Evolutionary conservation across 495 filamentous ascomycete genomes (phyloP), one percentile per base, ranked within the genome.

Genomic region (Penicillium pancosmium): DNA sequence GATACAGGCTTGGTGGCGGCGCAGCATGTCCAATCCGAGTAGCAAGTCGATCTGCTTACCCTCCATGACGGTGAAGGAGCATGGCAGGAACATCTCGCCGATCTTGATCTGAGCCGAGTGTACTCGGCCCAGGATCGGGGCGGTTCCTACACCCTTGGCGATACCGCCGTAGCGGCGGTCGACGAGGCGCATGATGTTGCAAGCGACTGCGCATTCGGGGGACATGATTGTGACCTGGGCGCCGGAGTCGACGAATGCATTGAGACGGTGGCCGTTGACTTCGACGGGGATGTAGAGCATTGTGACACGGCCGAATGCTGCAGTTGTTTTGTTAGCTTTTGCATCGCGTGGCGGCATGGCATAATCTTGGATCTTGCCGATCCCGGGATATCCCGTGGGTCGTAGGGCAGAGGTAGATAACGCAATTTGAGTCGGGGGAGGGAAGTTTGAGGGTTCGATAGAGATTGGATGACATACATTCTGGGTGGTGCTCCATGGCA

Each of bases 221-320:
- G 93, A 97, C 94, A 99, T 98, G 77, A 99, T 97, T 16, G 94
- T 99, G 15, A 94, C 90, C 77, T 99, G 95, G 18, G 94, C 94
- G 49, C 94, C 94, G 19, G 94, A 97, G 73, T 99, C 94, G 62
- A 99, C 95, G 52, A 99, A 91, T 9, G 95, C 94, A 78, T 97
- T 98, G 62, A 99, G 86, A 51, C 89, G 88, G 63, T 89, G 83
- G 12, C 88, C 88, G 73, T 98, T 98, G 55, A 99, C 94, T 73
- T 96, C 91, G 59, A 96, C 91, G 68, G 93, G 89, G 68, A 97
- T 91, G 72, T 98, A 98, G 38, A 98, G 84, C 88, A 98, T 94
- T 54, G 90, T 91, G 13, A 98, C 94, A 65, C 86, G 82, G 46
- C 90, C 94, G 68, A 98, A 98, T 27, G 91, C 93, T 97, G 65